Evolutionary conservation across 345 rosid species (phyloP).

Genomic region (Melaleuca alternifolia): DNA sequence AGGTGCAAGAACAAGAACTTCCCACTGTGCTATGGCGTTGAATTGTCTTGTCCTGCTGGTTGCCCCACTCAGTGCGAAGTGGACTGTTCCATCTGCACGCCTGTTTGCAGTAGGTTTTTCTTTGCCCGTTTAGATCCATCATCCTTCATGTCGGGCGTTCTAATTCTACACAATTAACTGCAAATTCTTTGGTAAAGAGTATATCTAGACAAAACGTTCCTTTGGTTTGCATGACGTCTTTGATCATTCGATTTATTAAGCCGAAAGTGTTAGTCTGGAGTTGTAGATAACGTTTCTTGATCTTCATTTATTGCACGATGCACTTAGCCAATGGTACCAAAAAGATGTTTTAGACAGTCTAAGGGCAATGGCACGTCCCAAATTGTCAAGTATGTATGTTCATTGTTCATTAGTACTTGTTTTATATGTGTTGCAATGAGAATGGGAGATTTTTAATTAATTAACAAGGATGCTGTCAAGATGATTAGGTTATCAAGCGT

Average conservation of each 20-base stretch:
- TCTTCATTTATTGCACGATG: too few species aligned
- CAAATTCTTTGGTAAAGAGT: too few species aligned
- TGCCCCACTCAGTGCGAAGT: conserved; percentile 45
- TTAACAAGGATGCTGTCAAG: background rate
- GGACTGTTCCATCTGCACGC: conserved; percentile 45
- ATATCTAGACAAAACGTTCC: too few species aligned
- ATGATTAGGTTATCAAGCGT: background rate
- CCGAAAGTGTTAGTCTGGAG: too few species aligned
- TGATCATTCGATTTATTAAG: too few species aligned
- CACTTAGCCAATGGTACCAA: too few species aligned
- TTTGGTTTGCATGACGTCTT: too few species aligned
- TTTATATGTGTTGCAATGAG: background rate
- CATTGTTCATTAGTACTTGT: background rate
- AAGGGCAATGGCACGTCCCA: background rate
- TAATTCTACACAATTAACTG: too few species aligned
- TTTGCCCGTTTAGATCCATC: background rate
- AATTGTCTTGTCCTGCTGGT: conserved; percentile 22
- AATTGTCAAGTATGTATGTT: background rate
- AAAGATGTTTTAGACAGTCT: background rate
- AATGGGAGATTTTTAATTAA: background rate
- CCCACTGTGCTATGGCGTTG: conserved; percentile 29
- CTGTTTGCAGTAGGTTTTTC: conserved; percentile 35
- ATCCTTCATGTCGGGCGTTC: background rate
- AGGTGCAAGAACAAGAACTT: conserved; percentile 24
- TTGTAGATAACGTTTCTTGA: too few species aligned